A percentile compares a stretch with the other conserved stretches of the same genome.
Conservation (phyloP, 2,329 filamentous ascomycete species). For the Ceratocystis harringtonii region DNA sequence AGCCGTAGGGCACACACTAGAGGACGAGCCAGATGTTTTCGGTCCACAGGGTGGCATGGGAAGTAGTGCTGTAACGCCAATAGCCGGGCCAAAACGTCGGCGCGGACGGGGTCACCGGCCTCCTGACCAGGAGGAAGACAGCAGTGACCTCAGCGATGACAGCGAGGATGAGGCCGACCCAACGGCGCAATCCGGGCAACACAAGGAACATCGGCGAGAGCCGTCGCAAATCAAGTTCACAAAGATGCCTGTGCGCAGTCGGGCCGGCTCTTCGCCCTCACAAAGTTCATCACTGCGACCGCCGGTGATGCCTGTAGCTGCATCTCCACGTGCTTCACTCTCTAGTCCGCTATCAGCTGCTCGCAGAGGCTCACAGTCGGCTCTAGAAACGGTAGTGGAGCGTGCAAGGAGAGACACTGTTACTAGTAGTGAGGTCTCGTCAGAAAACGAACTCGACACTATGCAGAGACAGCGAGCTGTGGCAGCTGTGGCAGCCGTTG, state of each 20-base stretch:
- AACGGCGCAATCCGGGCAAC: conserved; percentile 36
- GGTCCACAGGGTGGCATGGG: conserved; percentile 56
- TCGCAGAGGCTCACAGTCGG: conserved; percentile 55
- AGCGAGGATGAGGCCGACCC: conserved; percentile 65
- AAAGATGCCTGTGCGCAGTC: conserved; percentile 79
- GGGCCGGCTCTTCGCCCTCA: conserved; percentile 78
- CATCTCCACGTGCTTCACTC: conserved; percentile 30
- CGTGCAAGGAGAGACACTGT: conserved; percentile 58
- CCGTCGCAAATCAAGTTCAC: conserved; percentile 88
- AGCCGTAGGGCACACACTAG: conserved; percentile 46
- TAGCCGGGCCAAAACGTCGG: conserved; percentile 50
- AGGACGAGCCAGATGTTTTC: conserved; percentile 57
- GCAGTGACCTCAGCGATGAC: conserved; percentile 70
- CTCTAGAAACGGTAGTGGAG: conserved; percentile 54
- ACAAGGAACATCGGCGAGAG: conserved; percentile 33
- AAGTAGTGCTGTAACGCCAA: conserved; percentile 51
- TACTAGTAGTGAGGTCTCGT: conserved; percentile 70
- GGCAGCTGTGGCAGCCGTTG: conserved; percentile 38
- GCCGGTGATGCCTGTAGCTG: conserved; percentile 29
- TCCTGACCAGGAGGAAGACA: conserved; percentile 57
- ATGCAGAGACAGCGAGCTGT: conserved; percentile 50
- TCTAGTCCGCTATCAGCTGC: conserved; percentile 22
- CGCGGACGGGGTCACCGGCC: conserved; percentile 55
- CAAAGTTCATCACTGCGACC: conserved; percentile 50
- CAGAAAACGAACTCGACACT: conserved; percentile 62